phyloP scores from a whole-genome alignment of 1,284 basidiomycete species.

The Clitocybe nebularis region DNA sequence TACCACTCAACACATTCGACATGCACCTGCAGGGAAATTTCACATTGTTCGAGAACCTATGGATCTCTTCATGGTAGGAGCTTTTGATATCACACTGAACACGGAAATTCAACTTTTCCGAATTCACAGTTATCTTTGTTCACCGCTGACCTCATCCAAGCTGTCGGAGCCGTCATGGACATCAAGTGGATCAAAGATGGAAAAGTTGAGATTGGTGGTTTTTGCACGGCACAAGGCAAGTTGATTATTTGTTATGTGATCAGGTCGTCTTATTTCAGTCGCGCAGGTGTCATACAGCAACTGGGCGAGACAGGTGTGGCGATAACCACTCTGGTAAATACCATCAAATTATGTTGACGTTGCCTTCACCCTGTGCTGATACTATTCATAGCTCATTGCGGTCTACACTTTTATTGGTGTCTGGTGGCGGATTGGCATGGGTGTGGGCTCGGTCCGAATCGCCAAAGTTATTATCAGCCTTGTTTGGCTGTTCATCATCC shows the following conservation, averaged over 20 bases:
- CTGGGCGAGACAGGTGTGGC: constrained; percentile 37
- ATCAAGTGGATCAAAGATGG: constrained; percentile 32
- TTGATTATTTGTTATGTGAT: background rate
- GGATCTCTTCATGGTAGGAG: constrained; percentile 31
- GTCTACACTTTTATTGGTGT: constrained; percentile 34
- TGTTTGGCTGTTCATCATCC: constrained; percentile 32
- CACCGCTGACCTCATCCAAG: constrained; percentile 31
- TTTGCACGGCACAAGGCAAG: constrained; percentile 31
- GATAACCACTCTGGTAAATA: constrained; percentile 34
- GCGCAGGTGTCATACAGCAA: constrained; percentile 32
- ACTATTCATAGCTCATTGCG: constrained; percentile 25
- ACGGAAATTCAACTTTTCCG: constrained; percentile 1
- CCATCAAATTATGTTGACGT: constrained; percentile 3
- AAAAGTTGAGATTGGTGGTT: constrained; percentile 27
- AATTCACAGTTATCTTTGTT: constrained; percentile 32
- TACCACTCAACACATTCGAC: constrained; percentile 21
- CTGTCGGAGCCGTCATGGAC: constrained; percentile 29
- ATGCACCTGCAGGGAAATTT: constrained; percentile 20
- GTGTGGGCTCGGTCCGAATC: constrained; percentile 17
- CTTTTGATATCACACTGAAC: background rate
- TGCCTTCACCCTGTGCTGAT: constrained; percentile 1
- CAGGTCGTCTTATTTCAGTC: background rate
- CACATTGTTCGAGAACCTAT: constrained; percentile 30
- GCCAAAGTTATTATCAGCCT: constrained; percentile 24
- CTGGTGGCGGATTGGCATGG: constrained; percentile 28